Base-by-base conservation (phyloP, 2,329 filamentous ascomycete species). In the Scytalidium lignicola region DNA sequence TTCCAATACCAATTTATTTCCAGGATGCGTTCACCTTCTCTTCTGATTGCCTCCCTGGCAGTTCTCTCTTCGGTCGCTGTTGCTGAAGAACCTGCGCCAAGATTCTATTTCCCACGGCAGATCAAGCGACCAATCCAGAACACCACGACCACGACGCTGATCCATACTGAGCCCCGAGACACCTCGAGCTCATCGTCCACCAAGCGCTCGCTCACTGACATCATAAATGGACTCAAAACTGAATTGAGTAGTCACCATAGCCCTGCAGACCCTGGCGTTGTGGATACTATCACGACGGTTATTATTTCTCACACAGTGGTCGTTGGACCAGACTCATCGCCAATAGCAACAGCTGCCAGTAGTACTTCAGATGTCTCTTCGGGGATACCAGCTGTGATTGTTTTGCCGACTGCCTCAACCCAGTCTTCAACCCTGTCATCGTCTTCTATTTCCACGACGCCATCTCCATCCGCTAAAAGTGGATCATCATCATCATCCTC, bases 61-160 rank as follows among this genome's bases (percentile, higher is more conserved):
- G 65, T 76, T 52, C 70, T 74, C 51, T 69, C 74, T 28, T 69
- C 73, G 3, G 60, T 70, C n/a, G 70, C 67, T 49, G 66, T 66
- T 55, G 74, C 73, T 19, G 68, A 74, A 48, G 57, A 63, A 32
- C 65, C 73, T 28, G 67, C 68, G 53, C 77, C 78, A 17, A 74
- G 70, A 60, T 78, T 80, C 59, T 82, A 81, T 62, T 82, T 76
- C 54, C 79, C 79, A 12, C 71, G 74, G 49, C 71, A 79, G 41
- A 69, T 82, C 58, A 81, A 75, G 66, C 72, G 78, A 48, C 68
- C 75, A 51, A 68, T 73, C 47, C 32, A n/a, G 8, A 37, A 37
- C 15, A 5, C 15, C 32, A 37, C 32, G 10, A 15, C n/a, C 32
- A 5, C n/a, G 32, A 37, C 32, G 15, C 32, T 13, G 32, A n/a